These are phyloP conservation scores for Aspergillus costaricaensis DNA, from an alignment of 2,329 filamentous ascomycete genomes.

Conservation along the genomic window DNA sequence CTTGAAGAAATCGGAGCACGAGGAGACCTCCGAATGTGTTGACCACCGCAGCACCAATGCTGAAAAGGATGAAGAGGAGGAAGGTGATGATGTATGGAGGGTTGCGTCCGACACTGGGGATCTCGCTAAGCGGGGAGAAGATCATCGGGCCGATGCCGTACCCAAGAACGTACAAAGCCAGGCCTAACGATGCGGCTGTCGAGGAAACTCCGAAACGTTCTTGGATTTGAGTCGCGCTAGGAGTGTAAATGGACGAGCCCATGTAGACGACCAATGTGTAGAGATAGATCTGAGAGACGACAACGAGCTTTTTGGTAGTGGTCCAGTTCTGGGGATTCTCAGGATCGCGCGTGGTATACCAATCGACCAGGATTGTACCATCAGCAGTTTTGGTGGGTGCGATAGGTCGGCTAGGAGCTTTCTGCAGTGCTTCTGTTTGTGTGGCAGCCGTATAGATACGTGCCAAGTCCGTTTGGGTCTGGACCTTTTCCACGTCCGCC, in stretches of 20 bases:
- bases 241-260: conserved; percentile 9
- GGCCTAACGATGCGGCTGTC: conserved; percentile 4
- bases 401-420: conserved; percentile 1
- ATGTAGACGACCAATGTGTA: conserved; percentile 13
- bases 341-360: conserved; percentile 4
- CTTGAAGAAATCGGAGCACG: conserved; percentile 11
- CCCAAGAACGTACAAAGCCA: conserved; percentile 7
- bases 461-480: conserved; percentile 1
- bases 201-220: background rate
- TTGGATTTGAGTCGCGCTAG: background rate
- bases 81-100: conserved; percentile 8
- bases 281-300: conserved; percentile 4
- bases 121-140: conserved; percentile 8
- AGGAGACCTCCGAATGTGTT: conserved; percentile 10
- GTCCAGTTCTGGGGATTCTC: conserved; percentile 13
- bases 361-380: conserved; percentile 7
- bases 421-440: conserved; percentile 6
- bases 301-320: background rate
- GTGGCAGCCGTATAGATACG: conserved; percentile 3
- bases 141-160: conserved; percentile 9
- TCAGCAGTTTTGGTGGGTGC: conserved; percentile 4
- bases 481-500: conserved; percentile 5
- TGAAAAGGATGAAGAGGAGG: conserved; percentile 1
- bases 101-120: conserved; percentile 7
- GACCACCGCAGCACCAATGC: conserved; percentile 3